Evolutionary conservation across 2,329 filamentous ascomycete species (phyloP).

Genomic region (Cryphonectria carpinicola): DNA sequence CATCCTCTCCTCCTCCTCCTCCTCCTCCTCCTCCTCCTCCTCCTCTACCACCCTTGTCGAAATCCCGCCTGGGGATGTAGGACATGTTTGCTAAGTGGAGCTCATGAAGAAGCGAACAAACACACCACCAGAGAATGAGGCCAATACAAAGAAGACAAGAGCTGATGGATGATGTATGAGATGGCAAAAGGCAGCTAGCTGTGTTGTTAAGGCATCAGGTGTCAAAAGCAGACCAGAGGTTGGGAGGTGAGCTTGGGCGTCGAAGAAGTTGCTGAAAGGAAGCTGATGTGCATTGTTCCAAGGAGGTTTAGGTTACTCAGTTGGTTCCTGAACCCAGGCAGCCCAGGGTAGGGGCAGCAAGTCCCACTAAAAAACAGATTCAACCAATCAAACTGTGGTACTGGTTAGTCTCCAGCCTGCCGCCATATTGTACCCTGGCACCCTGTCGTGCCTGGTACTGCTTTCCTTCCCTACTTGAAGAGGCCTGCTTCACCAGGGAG

Average conservation of each 20-base stretch:
- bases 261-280: constrained; percentile 3
- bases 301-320: background rate
- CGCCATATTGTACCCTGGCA: constrained; percentile 6
- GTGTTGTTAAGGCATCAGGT: background rate
- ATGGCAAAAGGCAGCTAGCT: background rate
- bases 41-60: constrained; percentile 35
- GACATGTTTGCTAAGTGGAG: constrained; percentile 45
- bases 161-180: background rate
- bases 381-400: background rate
- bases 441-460: background rate
- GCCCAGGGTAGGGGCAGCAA: background rate
- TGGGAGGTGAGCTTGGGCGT: background rate
- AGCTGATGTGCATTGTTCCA: constrained; percentile 13
- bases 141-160: background rate
- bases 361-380: background rate
- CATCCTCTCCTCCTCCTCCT: constrained; percentile 25
- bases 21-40: constrained; percentile 33
- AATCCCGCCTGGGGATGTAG: constrained; percentile 58
- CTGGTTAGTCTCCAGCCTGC: constrained; percentile 1
- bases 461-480: background rate
- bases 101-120: constrained; percentile 2
- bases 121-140: background rate
- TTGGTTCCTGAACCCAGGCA: background rate
- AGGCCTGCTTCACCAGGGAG: background rate
- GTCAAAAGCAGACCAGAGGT: background rate